These are phyloP conservation scores for Penstemon eatonii DNA, from an alignment of 257 asterid genomes.

Conservation along the genomic window DNA sequence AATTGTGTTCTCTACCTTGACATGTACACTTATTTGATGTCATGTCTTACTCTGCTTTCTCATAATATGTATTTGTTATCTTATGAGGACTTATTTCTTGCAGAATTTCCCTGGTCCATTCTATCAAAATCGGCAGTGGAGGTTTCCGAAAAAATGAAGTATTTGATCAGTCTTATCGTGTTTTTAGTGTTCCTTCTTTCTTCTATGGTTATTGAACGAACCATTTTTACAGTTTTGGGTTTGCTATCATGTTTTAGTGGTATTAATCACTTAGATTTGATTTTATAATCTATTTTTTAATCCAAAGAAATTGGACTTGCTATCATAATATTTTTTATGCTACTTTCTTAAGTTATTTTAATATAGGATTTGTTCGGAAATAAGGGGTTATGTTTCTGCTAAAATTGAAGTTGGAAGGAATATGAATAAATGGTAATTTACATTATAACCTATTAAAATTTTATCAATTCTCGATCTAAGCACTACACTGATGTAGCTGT, in stretches of 20 bases:
- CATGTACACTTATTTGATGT: not conserved
- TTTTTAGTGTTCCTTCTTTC: conserved; percentile 5
- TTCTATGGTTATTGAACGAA: not conserved
- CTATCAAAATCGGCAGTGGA: not conserved
- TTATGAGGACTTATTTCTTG: not conserved
- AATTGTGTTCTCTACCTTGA: too few species aligned
- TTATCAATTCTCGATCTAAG: too few species aligned
- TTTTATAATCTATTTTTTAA: not conserved
- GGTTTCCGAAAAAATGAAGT: not conserved
- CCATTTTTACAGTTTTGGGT: not conserved
- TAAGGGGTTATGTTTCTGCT: too few species aligned
- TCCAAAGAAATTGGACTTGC: too few species aligned
- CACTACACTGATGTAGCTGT: too few species aligned
- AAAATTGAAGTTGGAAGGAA: too few species aligned
- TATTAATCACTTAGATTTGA: not conserved
- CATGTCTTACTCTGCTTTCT: not conserved
- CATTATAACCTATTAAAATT: too few species aligned
- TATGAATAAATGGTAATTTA: too few species aligned
- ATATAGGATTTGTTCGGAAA: too few species aligned
- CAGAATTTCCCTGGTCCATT: conserved; percentile 1
- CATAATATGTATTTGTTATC: not conserved
- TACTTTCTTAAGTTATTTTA: too few species aligned
- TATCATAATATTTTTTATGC: too few species aligned
- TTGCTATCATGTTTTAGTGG: not conserved
- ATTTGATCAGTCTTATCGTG: not conserved